Evolutionary conservation across 2,329 filamentous ascomycete species (phyloP), one percentile per base, ranked within the genome.

Genomic region (Amylocarpus encephaloides): DNA sequence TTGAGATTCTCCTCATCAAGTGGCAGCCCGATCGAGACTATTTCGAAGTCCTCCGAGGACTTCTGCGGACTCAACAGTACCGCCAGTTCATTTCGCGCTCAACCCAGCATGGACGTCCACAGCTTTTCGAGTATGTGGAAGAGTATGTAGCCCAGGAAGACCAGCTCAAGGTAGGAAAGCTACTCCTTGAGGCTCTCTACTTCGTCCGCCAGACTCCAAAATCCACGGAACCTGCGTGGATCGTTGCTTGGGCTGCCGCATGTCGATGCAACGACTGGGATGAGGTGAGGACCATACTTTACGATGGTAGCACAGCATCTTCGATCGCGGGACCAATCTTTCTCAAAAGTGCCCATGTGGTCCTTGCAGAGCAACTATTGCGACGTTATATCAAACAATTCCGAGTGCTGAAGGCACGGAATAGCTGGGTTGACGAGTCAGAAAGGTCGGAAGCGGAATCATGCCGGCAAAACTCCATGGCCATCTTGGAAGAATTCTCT

Each of bases 111-210:
- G 44, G 48, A 26, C 44, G 48, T 15, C 51, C 55, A 3, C 50
- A 53, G 18, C 35, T 59, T 7, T 60, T 60, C 33, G 47, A 56
- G 16, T 22, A 57, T 13, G 56, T 60, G 16, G 56, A 57, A 29
- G 48, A 51, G 9, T 48, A 53, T 26, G 56, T 60, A 26, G 50
- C 56, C 22, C 38, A 34, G 2, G 40, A 57, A 9, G 55, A 60
- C 34, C 53, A 55, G 13, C 40, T 59, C 18, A 26, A 46, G 18
- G 38, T 58, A 13, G 51, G 50, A 22, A 60, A 59, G 34, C n/a
- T 43, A 2, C 49, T 60, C 13, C 52, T 60, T 3, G 51, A 55
- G 33, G 39, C 49, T 19, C 53, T 55, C n/a, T 35, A 53, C 6
- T 40, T 10, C 10, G 19, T 29, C 11, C 46, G 40, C 15, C 26